These are phyloP conservation scores for Naganishia liquefaciens DNA, from an alignment of 1,284 basidiomycete species.

Conservation along the genomic window DNA sequence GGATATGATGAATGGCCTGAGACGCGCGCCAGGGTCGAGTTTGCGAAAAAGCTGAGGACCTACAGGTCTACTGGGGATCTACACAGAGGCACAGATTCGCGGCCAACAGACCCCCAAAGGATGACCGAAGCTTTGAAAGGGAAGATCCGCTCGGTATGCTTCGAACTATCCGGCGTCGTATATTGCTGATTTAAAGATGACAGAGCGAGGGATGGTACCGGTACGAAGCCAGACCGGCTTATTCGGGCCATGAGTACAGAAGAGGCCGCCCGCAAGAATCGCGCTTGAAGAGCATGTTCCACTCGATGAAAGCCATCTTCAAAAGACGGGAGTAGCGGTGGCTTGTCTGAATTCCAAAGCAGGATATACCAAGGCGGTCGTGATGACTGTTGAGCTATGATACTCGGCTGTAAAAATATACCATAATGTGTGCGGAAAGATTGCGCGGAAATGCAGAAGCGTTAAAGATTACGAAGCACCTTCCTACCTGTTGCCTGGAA, in stretches of 20 bases:
- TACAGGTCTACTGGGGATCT: constrained; percentile 33
- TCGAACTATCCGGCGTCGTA: background rate
- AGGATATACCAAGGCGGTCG: too few species aligned
- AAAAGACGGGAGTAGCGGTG: constrained; percentile 9
- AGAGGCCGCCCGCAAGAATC: constrained; percentile 1
- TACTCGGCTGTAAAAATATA: too few species aligned
- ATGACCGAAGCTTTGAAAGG: constrained; percentile 7
- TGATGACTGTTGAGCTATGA: too few species aligned
- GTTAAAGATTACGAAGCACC: too few species aligned
- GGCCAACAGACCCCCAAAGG: constrained; percentile 13
- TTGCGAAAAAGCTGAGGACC: constrained; percentile 31
- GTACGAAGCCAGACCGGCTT: background rate
- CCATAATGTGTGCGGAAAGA: too few species aligned
- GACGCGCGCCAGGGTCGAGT: background rate
- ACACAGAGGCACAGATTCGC: constrained; percentile 4
- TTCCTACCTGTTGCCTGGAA: too few species aligned
- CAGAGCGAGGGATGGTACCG: constrained; percentile 17
- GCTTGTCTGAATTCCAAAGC: too few species aligned
- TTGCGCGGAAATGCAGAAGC: too few species aligned
- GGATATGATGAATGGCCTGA: constrained; percentile 25
- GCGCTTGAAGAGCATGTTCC: constrained; percentile 28
- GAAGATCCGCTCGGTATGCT: constrained; percentile 18
- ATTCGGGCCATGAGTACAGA: background rate
- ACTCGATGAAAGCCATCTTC: constrained; percentile 29
- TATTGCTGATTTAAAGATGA: background rate